phyloP scores from a whole-genome alignment of 2,329 filamentous ascomycete genomes.

The Ophiostoma sp. region DNA sequence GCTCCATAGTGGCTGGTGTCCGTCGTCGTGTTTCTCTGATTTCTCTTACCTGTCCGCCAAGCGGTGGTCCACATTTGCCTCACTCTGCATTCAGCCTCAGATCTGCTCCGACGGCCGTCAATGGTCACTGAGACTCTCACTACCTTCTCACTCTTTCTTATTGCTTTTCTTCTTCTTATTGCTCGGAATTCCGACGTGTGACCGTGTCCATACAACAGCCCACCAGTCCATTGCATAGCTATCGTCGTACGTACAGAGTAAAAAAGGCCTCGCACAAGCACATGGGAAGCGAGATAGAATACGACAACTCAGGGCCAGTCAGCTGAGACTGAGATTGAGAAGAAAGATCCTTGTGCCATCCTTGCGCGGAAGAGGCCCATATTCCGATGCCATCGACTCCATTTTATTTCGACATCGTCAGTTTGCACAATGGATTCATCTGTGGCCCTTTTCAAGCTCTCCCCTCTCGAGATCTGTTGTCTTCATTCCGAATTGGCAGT shows the following conservation, averaged over 20 bases:
- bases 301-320: neutral
- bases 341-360: neutral
- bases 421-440: neutral
- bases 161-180: neutral
- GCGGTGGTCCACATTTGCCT: neutral
- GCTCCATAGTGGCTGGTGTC: neutral
- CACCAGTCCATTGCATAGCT: neutral
- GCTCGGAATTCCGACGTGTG: neutral
- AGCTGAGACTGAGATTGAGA: neutral
- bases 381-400: neutral
- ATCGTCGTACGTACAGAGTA: neutral
- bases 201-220: neutral
- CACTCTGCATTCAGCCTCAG: slow-evolving; percentile 1
- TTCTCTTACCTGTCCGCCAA: neutral
- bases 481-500: neutral
- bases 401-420: neutral
- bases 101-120: neutral
- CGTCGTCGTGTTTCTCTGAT: neutral
- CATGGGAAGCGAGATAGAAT: neutral
- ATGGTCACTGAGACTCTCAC: neutral
- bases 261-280: neutral
- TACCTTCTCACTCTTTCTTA: neutral
- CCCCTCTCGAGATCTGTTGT: neutral
- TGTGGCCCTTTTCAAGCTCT: neutral
- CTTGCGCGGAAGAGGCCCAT: neutral